Conservation (phyloP, 805 yeast genomes). For the Saccharomyces eubayanus region DNA sequence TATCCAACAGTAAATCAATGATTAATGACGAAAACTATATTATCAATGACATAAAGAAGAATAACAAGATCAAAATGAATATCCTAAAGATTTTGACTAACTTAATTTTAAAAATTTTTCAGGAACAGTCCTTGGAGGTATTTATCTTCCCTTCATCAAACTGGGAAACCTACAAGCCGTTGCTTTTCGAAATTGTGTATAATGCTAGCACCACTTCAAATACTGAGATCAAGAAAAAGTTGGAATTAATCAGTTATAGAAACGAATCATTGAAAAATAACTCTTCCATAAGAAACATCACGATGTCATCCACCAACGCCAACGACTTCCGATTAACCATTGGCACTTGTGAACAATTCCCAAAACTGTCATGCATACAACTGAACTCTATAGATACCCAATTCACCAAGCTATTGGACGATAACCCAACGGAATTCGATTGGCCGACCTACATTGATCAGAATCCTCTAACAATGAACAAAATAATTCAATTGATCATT, state of each 20-base stretch:
- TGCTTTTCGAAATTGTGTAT: constrained; percentile 35
- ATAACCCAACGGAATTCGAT: constrained; percentile 23
- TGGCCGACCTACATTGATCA: constrained; percentile 28
- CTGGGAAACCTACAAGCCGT: constrained; percentile 49
- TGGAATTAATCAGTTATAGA: constrained; percentile 54
- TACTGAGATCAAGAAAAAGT: constrained; percentile 34
- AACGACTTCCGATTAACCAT: constrained; percentile 19
- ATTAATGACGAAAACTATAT: constrained; percentile 31
- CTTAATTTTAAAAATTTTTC: constrained; percentile 27
- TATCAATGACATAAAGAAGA: constrained; percentile 32
- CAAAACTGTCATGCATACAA: constrained; percentile 10
- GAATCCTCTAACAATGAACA: constrained; percentile 16
- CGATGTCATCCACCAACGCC: constrained; percentile 17
- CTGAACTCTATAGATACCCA: constrained; percentile 18
- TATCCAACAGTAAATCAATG: constrained; percentile 30
- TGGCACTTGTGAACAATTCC: constrained; percentile 20
- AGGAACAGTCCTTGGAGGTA: constrained; percentile 37
- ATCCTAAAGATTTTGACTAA: constrained; percentile 20
- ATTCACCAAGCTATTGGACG: constrained; percentile 22
- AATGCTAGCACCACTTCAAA: constrained; percentile 15
- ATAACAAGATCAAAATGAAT: constrained; percentile 26
- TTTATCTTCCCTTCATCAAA: constrained; percentile 52
- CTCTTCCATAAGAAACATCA: constrained; percentile 11
- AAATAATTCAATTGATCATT: constrained; percentile 23
- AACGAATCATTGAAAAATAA: constrained; percentile 64